A percentile compares a stretch with the other conserved stretches of the same genome.
phyloP scores from a whole-genome alignment of 257 asterid species.

The Mentha longifolia region DNA sequence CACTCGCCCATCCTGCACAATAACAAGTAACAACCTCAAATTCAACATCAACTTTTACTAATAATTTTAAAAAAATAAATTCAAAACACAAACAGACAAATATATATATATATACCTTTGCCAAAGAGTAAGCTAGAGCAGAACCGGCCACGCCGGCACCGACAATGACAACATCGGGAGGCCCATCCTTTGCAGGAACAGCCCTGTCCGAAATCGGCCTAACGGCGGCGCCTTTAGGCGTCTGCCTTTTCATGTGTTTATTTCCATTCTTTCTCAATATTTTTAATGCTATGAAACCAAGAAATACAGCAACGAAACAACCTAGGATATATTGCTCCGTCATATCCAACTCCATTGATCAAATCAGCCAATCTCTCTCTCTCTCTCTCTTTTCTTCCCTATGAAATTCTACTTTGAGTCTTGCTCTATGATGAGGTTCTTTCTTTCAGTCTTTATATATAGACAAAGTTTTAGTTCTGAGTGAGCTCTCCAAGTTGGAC shows the following conservation, averaged over 20 bases:
- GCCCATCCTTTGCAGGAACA: conserved; percentile 34
- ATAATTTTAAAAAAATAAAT: too few relatives aligned
- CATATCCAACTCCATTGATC: conserved; percentile 31
- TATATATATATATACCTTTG: conserved; percentile 39
- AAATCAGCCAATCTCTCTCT: background rate
- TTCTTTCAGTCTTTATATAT: background rate
- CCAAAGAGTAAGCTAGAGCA: conserved; percentile 61
- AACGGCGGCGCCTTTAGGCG: background rate
- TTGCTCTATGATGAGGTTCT: background rate
- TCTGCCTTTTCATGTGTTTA: background rate
- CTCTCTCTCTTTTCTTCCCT: background rate
- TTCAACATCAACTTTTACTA: background rate
- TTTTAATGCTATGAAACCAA: conserved; percentile 35
- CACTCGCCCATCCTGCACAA: conserved; percentile 45
- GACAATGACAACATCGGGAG: conserved; percentile 52
- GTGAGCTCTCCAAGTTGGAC: conserved; percentile 37
- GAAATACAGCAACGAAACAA: conserved; percentile 36
- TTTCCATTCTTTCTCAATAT: conserved; percentile 26
- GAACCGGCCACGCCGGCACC: conserved; percentile 67
- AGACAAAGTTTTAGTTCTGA: background rate
- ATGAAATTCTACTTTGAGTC: background rate
- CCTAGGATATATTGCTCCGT: conserved; percentile 44
- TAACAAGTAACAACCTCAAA: too few relatives aligned
- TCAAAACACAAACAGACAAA: background rate
- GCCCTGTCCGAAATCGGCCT: conserved; percentile 16